These are phyloP conservation scores for Saccharomycopsis fermentans DNA, from an alignment of 805 yeast genomes.

Conservation along the genomic window DNA sequence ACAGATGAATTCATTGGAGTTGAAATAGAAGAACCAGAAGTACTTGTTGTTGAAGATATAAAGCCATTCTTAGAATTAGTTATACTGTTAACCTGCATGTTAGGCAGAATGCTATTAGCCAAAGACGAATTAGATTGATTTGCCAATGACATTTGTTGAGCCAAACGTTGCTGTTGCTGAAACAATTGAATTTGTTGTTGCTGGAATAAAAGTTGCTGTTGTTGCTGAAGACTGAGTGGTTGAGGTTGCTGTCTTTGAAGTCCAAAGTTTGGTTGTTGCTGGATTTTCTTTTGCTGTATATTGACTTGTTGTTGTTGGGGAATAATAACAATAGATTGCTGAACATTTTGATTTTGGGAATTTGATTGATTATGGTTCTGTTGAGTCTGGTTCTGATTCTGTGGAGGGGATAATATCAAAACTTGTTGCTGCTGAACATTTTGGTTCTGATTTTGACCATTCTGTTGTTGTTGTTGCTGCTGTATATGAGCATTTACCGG, in stretches of 20 bases:
- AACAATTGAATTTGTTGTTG: neutral
- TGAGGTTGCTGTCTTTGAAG: conserved; percentile 2
- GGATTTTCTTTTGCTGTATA: neutral
- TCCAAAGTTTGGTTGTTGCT: neutral
- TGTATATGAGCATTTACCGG: neutral
- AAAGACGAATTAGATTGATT: neutral
- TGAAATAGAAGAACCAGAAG: neutral
- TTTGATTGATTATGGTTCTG: neutral
- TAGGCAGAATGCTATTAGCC: neutral
- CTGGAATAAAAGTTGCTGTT: conserved; percentile 3
- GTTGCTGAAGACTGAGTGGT: neutral
- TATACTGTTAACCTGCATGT: neutral
- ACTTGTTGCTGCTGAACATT: neutral
- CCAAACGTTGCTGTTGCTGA: conserved; percentile 2
- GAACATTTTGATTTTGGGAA: neutral
- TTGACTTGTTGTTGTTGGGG: neutral
- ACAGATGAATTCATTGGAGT: neutral
- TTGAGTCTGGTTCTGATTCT: conserved; percentile 1
- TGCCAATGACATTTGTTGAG: neutral
- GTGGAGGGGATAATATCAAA: neutral
- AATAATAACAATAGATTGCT: neutral
- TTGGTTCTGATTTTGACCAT: neutral
- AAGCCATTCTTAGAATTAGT: neutral
- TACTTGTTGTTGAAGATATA: neutral
- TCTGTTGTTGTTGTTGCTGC: neutral